Conservation (phyloP, 306 rosid genomes). For the Quercus engelmannii region DNA sequence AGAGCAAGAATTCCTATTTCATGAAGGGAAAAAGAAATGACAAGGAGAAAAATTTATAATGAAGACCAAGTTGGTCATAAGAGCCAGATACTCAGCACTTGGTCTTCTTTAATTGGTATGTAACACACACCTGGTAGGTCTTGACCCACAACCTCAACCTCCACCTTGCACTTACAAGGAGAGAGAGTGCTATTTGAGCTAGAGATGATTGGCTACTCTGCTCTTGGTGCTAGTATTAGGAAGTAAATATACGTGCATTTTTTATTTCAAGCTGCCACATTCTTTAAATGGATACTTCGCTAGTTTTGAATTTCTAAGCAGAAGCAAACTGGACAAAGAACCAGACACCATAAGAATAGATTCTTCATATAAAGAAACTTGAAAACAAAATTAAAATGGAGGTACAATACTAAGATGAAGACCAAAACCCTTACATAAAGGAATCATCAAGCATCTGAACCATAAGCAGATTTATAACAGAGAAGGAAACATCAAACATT, state of each 20-base stretch:
- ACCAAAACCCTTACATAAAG: background rate
- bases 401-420: background rate
- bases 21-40: background rate
- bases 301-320: background rate
- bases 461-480: background rate
- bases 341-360: background rate
- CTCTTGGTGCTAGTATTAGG: background rate
- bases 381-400: background rate
- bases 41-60: background rate
- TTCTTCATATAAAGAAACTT: background rate
- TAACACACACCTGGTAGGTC: too few relatives aligned
- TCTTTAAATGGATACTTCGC: background rate
- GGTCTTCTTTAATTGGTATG: background rate
- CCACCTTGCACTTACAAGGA: too few relatives aligned
- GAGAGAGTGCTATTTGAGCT: too few relatives aligned
- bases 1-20: constrained; percentile 14
- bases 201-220: background rate
- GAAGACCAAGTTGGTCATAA: background rate
- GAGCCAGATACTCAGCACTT: background rate
- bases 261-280: background rate
- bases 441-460: constrained; percentile 14
- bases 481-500: background rate
- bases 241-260: background rate
- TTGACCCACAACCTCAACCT: too few relatives aligned
- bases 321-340: background rate